A percentile compares a stretch with the other conserved stretches of the same genome.
phyloP scores from a whole-genome alignment of 176 grass and related monocot genomes.

The Zoysia pacifica region DNA sequence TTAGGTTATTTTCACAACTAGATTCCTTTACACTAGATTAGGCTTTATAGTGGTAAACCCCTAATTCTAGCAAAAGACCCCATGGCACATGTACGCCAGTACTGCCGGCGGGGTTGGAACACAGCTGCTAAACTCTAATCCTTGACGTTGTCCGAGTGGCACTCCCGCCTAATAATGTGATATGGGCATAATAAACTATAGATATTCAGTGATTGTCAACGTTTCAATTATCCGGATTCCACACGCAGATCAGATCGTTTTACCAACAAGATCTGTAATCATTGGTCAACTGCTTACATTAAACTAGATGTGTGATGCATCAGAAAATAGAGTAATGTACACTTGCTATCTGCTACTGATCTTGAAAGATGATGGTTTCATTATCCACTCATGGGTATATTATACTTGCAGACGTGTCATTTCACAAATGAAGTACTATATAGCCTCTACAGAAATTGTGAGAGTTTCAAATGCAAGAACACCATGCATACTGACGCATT shows the following conservation, averaged over 20 bases:
- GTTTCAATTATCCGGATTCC: slow-evolving; percentile 24
- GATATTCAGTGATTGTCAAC: slow-evolving; percentile 1
- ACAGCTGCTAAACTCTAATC: slow-evolving; percentile 5
- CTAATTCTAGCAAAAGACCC: not conserved
- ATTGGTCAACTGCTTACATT: slow-evolving; percentile 16
- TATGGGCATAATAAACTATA: not conserved
- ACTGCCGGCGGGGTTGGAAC: not conserved
- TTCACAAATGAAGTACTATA: not conserved
- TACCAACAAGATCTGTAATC: slow-evolving; percentile 10
- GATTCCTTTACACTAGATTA: not conserved
- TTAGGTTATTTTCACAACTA: not conserved
- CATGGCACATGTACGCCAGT: not conserved
- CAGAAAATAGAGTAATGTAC: not conserved
- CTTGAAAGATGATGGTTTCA: not conserved
- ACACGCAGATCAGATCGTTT: slow-evolving; percentile 25
- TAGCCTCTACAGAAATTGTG: not conserved
- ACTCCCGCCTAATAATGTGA: not conserved
- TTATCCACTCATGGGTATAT: not conserved
- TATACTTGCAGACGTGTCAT: not conserved
- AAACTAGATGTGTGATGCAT: slow-evolving; percentile 13
- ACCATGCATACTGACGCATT: slow-evolving; percentile 23
- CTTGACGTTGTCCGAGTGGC: slow-evolving; percentile 27
- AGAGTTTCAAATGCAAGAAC: not conserved
- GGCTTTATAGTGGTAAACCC: not conserved
- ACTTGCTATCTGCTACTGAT: not conserved